Base-by-base conservation (phyloP, 2,329 filamentous ascomycete genomes). In the Hypoxylon sp. region DNA sequence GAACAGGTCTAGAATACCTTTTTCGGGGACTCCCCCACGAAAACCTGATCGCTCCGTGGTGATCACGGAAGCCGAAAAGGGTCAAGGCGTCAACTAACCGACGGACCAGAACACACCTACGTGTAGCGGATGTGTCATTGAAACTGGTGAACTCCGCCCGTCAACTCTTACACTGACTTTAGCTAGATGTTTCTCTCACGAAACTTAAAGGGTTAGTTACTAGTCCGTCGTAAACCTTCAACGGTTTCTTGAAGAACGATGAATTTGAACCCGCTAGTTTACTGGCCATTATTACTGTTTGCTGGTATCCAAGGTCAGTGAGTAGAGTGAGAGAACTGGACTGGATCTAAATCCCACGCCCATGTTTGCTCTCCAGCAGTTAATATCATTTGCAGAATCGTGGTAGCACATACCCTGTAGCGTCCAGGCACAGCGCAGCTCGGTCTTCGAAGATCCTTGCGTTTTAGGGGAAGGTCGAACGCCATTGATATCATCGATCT, bases 401-500 rank as follows among this genome's bases (percentile, higher is more conserved):
- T 44, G 56, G 61, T 59, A 35, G 49, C 42, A 66, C 64, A 33
- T 54, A 68, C 49, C 61, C 61, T 60, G 61, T 61, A 65, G 50
- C 54, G 40, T 55, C 57, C 66, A 71, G 66, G 69, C 55, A 69
- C 69, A 64, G 49, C 62, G 56, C 37, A 64, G 40, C 49, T 61
- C 25, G 55, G 58, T 37, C 65, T 63, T 61, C 37, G 66, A 67
- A 60, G 63, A 69, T 71, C 66, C 54, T 61, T 62, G 63, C 66
- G 60, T 49, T 49, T 69, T 64, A 10, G 61, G 64, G 35, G 54
- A 46, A 35, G 60, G 46, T 63, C 50, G 44, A 65, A 59, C 69
- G 69, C 66, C 69, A 50, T 69, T 69, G 69, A 71, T 64, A 71
- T 71, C 69, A 71, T 69, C 61, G 55, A 42, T 57, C 60, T 49